Evolutionary conservation across 495 filamentous ascomycete genomes (phyloP).

Genomic region (Penicillium subrubescens): DNA sequence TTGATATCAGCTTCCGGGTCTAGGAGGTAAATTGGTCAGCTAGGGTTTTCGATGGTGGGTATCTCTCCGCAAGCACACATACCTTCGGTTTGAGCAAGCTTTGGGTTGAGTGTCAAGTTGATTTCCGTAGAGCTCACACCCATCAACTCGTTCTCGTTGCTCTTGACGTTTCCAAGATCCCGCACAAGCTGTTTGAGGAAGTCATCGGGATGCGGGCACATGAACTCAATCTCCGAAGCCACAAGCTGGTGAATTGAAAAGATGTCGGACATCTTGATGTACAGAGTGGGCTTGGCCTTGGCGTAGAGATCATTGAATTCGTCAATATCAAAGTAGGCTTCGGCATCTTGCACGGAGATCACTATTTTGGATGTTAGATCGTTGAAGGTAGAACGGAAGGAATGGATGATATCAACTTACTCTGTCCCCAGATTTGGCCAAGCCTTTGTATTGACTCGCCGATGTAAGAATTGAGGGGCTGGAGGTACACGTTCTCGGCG

Average conservation of each 20-base stretch:
- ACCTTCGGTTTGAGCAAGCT: slow-evolving; percentile 84
- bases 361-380: slow-evolving; percentile 51
- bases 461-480: slow-evolving; percentile 89
- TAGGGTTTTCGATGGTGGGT: neutral
- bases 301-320: slow-evolving; percentile 98
- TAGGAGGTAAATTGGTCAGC: slow-evolving; percentile 7
- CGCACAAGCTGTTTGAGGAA: slow-evolving; percentile 87
- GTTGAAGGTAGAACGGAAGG: slow-evolving; percentile 1
- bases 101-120: slow-evolving; percentile 85
- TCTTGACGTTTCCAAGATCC: slow-evolving; percentile 93
- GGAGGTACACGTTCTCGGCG: slow-evolving; percentile 91
- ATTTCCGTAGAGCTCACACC: slow-evolving; percentile 88
- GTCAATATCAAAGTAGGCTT: slow-evolving; percentile 94
- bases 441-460: slow-evolving; percentile 82
- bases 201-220: slow-evolving; percentile 82
- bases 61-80: slow-evolving; percentile 1
- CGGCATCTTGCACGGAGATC: slow-evolving; percentile 80
- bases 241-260: slow-evolving; percentile 94
- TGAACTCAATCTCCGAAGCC: slow-evolving; percentile 69
- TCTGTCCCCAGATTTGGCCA: slow-evolving; percentile 68
- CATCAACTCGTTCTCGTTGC: slow-evolving; percentile 89
- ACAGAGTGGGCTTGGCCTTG: slow-evolving; percentile 91
- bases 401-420: slow-evolving; percentile 42
- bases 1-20: slow-evolving; percentile 93
- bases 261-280: slow-evolving; percentile 98